These are phyloP conservation scores for Penicillium aurantiogriseum DNA, from an alignment of 2,329 filamentous ascomycete species.

Conservation along the genomic window DNA sequence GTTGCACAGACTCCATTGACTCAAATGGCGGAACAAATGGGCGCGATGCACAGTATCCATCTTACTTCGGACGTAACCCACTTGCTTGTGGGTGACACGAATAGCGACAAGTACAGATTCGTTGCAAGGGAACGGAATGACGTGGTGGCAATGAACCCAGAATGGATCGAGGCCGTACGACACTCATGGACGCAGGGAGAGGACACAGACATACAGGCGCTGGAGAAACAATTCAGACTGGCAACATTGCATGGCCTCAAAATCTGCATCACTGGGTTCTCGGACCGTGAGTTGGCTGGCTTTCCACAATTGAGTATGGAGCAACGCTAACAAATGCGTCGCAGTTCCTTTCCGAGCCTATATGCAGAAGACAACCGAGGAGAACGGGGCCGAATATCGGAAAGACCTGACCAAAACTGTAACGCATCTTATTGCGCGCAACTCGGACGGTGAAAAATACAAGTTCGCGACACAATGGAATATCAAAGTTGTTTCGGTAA, in stretches of 20 bases:
- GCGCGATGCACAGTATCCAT: constrained; percentile 82
- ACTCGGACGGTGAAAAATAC: constrained; percentile 85
- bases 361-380: constrained; percentile 65
- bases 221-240: constrained; percentile 60
- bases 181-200: constrained; percentile 76
- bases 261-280: constrained; percentile 69
- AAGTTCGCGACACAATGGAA: constrained; percentile 80
- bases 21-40: constrained; percentile 68
- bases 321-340: constrained; percentile 6
- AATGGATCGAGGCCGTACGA: constrained; percentile 80
- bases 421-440: constrained; percentile 80
- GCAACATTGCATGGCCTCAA: constrained; percentile 53
- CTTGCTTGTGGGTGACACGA: constrained; percentile 82
- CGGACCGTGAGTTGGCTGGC: constrained; percentile 53
- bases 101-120: constrained; percentile 93
- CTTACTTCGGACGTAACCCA: constrained; percentile 96
- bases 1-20: constrained; percentile 40
- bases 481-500: constrained; percentile 72
- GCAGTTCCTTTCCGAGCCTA: constrained; percentile 64
- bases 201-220: constrained; percentile 66
- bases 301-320: constrained; percentile 9
- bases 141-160: constrained; percentile 75
- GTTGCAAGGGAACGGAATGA: constrained; percentile 87
- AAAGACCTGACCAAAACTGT: constrained; percentile 82
- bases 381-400: constrained; percentile 78